phyloP scores from a whole-genome alignment of 2,329 filamentous ascomycete species.

The Diaporthe nobilis region DNA sequence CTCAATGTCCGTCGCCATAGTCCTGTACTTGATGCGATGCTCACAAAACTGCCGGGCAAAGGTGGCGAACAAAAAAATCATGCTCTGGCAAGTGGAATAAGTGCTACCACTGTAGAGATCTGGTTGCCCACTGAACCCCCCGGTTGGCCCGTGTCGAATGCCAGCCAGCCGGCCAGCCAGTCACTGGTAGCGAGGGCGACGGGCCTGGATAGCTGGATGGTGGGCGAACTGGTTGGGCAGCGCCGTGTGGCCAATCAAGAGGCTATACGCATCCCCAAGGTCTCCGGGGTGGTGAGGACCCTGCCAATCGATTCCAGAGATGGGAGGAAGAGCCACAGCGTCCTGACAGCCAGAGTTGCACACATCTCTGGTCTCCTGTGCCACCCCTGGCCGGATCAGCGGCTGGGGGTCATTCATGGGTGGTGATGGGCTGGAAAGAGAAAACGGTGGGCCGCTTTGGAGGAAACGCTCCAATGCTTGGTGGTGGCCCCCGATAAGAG shows the following conservation, averaged over 20 bases:
- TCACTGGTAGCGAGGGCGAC: constrained; percentile 26
- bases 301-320: constrained; percentile 35
- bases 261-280: constrained; percentile 25
- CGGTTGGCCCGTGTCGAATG: constrained; percentile 19
- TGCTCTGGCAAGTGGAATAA: constrained; percentile 5
- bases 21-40: neutral
- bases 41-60: constrained; percentile 12
- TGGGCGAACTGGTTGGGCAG: neutral
- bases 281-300: constrained; percentile 23
- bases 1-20: constrained; percentile 25
- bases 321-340: neutral
- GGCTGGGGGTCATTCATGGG: constrained; percentile 21
- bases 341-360: constrained; percentile 13
- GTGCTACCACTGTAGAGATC: neutral
- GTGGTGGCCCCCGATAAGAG: constrained; percentile 24
- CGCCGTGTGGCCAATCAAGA: constrained; percentile 19
- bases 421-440: constrained; percentile 6
- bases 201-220: neutral
- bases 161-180: constrained; percentile 1
- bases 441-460: constrained; percentile 28
- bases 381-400: constrained; percentile 33
- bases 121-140: constrained; percentile 5
- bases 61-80: constrained; percentile 14
- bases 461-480: constrained; percentile 32
- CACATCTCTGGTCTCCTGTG: constrained; percentile 28